phyloP scores from a whole-genome alignment of 2,329 filamentous ascomycete species.

The Penicillium sp. region DNA sequence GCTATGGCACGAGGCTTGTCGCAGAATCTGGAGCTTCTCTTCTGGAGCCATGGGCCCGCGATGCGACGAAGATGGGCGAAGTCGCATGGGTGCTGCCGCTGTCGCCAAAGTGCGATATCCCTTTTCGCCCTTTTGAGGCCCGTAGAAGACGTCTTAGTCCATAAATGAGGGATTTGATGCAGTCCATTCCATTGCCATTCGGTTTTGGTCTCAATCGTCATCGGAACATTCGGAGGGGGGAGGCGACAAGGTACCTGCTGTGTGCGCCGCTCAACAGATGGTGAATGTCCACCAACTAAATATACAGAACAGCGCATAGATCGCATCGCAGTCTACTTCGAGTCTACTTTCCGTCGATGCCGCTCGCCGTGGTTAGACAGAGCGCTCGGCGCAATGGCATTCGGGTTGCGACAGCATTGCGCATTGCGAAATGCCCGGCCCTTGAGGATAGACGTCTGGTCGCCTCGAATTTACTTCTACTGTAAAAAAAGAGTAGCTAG shows the following conservation, averaged over 20 bases:
- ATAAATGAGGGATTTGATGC: neutral
- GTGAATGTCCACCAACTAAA: neutral
- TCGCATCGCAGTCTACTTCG: neutral
- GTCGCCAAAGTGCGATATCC: slow-evolving; percentile 12
- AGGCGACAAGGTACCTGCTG: slow-evolving; percentile 11
- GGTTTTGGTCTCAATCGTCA: neutral
- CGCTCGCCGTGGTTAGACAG: slow-evolving; percentile 11
- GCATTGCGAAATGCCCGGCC: slow-evolving; percentile 21
- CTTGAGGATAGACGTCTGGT: neutral
- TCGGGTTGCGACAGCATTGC: slow-evolving; percentile 26
- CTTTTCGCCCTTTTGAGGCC: neutral
- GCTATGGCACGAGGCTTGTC: slow-evolving; percentile 11
- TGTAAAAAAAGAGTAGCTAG: neutral
- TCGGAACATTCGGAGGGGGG: slow-evolving; percentile 3
- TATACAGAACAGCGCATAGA: neutral
- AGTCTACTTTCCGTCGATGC: neutral
- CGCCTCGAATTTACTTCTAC: neutral
- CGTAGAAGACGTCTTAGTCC: neutral
- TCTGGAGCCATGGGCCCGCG: slow-evolving; percentile 1
- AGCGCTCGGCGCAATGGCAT: slow-evolving; percentile 25
- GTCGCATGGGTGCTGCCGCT: slow-evolving; percentile 7
- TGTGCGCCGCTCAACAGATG: slow-evolving; percentile 1
- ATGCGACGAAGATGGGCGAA: slow-evolving; percentile 22
- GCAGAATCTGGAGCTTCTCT: slow-evolving; percentile 4
- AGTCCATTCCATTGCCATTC: neutral